phyloP scores from a whole-genome alignment of 2,329 filamentous ascomycete genomes.

The Cladophialophora psammophila region DNA sequence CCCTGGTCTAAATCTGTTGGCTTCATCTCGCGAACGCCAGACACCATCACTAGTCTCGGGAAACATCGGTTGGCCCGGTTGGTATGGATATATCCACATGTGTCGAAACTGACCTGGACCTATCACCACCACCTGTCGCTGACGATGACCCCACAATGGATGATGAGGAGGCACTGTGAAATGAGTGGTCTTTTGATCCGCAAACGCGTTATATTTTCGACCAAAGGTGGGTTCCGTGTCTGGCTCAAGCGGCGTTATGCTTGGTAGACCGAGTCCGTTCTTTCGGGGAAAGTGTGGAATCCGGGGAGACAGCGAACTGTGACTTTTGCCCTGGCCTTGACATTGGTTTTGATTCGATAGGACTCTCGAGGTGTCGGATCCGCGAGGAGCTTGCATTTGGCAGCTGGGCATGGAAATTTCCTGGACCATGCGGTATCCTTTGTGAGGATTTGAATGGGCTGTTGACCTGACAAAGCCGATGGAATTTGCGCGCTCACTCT shows the following conservation, averaged over 20 bases:
- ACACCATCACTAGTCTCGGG: not conserved
- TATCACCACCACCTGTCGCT: not conserved
- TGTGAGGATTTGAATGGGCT: not conserved
- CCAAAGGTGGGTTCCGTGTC: not conserved
- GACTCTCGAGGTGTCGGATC: not conserved
- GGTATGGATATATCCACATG: not conserved
- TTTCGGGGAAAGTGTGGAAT: not conserved
- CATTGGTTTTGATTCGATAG: not conserved
- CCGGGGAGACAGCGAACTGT: not conserved
- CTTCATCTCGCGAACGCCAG: not conserved
- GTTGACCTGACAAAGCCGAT: not conserved
- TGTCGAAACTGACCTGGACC: not conserved
- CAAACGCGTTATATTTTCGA: not conserved
- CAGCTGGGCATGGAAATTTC: not conserved
- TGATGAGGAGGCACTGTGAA: not conserved
- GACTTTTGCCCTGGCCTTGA: not conserved
- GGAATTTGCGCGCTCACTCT: too few species aligned
- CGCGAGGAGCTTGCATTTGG: not conserved
- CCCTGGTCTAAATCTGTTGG: not conserved
- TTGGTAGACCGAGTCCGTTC: not conserved
- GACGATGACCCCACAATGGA: not conserved
- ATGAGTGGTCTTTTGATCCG: not conserved
- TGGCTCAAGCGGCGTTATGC: not conserved
- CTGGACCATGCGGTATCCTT: not conserved
- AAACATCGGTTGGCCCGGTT: not conserved